phyloP scores from a whole-genome alignment of 1,284 basidiomycete species.

The Malassezia pachydermatis region DNA sequence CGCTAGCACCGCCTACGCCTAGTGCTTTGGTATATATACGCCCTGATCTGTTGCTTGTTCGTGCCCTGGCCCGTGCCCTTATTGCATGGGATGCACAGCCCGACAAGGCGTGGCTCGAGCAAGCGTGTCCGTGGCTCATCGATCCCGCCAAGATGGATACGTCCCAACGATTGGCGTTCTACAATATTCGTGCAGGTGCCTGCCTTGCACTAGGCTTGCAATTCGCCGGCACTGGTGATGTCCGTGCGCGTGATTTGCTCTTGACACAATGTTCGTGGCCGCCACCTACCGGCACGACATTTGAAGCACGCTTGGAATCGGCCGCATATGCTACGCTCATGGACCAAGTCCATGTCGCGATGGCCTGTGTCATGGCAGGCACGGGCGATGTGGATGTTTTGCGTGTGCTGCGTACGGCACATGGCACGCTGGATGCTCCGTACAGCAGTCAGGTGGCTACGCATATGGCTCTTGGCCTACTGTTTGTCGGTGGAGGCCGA shows the following conservation, averaged over 20 bases:
- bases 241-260: slow-evolving; percentile 68
- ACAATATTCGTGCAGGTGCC: slow-evolving; percentile 57
- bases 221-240: slow-evolving; percentile 60
- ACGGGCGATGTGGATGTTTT: slow-evolving; percentile 86
- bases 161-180: slow-evolving; percentile 30
- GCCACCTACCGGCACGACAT: slow-evolving; percentile 1
- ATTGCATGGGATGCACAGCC: slow-evolving; percentile 76
- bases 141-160: slow-evolving; percentile 16
- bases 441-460: slow-evolving; percentile 85
- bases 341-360: slow-evolving; percentile 70
- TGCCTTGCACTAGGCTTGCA: slow-evolving; percentile 86
- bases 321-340: slow-evolving; percentile 81
- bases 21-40: slow-evolving; percentile 72
- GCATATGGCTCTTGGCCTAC: slow-evolving; percentile 78
- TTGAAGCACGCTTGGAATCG: slow-evolving; percentile 43
- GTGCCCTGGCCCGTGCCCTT: slow-evolving; percentile 65
- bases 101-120: slow-evolving; percentile 65
- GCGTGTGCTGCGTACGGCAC: slow-evolving; percentile 75
- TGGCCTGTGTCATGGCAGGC: slow-evolving; percentile 88
- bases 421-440: slow-evolving; percentile 61
- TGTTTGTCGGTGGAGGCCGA: slow-evolving; percentile 87
- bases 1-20: slow-evolving; percentile 68
- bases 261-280: slow-evolving; percentile 58
- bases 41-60: slow-evolving; percentile 72
- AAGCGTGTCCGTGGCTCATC: slow-evolving; percentile 35